A percentile compares a stretch with the other conserved stretches of the same genome.
These are phyloP conservation scores for Pleurotus eryngii DNA, from an alignment of 768 basidiomycete species.

Conservation along the genomic window DNA sequence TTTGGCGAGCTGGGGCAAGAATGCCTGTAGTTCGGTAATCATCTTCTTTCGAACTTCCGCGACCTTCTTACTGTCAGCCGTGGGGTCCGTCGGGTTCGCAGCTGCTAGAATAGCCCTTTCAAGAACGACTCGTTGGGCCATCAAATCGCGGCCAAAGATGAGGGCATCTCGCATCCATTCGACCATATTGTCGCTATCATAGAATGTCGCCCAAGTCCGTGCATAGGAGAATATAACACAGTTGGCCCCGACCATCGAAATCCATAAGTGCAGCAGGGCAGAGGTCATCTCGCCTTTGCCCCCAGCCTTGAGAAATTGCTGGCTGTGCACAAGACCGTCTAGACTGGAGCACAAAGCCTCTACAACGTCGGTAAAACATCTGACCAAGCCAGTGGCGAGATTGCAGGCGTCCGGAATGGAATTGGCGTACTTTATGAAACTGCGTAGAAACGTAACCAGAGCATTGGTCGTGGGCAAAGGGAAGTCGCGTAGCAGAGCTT, in stretches of 20 bases:
- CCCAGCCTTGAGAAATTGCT: conserved; percentile 43
- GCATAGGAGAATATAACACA: conserved; percentile 84
- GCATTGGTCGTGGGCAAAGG: conserved; percentile 69
- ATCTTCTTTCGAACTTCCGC: conserved; percentile 68
- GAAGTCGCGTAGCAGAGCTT: conserved; percentile 66
- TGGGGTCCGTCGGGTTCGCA: conserved; percentile 22
- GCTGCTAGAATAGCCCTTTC: conserved; percentile 49
- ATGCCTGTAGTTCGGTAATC: conserved; percentile 72
- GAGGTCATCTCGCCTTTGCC: conserved; percentile 42
- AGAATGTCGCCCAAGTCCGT: conserved; percentile 76
- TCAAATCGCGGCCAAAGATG: conserved; percentile 85
- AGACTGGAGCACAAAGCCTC: conserved; percentile 78
- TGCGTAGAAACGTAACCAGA: conserved; percentile 61
- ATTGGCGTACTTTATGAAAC: conserved; percentile 60
- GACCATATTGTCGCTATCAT: conserved; percentile 82
- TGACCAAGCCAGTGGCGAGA: conserved; percentile 86
- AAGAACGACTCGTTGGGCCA: conserved; percentile 77
- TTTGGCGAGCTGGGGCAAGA: conserved; percentile 72
- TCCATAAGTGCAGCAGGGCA: conserved; percentile 74
- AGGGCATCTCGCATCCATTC: conserved; percentile 98
- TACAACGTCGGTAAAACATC: conserved; percentile 89
- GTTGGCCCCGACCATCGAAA: conserved; percentile 73
- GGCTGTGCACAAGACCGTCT: conserved; percentile 65
- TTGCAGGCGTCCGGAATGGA: conserved; percentile 81
- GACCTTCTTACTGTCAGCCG: conserved; percentile 39